Evolutionary conservation across 805 yeast genomes (phyloP).

Genomic region (Clavispora santaluciae): DNA sequence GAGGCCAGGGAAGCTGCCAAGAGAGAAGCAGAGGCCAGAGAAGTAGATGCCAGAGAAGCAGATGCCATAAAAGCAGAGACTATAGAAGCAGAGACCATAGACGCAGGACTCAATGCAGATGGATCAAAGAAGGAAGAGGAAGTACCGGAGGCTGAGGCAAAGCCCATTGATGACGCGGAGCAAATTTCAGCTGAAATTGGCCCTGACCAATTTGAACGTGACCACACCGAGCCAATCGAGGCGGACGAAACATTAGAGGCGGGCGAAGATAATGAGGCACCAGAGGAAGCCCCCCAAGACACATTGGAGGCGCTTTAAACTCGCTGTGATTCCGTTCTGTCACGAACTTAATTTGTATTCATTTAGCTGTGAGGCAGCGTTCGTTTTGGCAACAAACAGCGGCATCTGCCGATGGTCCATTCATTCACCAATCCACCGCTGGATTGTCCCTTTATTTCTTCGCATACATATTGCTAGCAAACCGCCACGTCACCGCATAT

Average conservation of each 20-base stretch:
- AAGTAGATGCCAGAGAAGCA: background rate
- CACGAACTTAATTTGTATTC: no score
- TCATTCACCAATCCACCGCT: no score
- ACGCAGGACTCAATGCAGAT: background rate
- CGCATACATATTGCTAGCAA: no score
- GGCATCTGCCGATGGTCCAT: no score
- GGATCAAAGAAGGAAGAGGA: background rate
- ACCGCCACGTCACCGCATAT: no score
- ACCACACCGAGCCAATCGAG: background rate
- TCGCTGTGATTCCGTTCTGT: no score
- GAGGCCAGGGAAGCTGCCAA: slow-evolving; percentile 3
- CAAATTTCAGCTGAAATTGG: background rate
- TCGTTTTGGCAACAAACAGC: no score
- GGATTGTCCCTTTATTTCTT: no score
- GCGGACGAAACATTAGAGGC: slow-evolving; percentile 2
- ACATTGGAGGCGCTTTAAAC: background rate
- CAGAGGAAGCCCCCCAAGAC: background rate
- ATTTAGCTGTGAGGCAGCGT: no score
- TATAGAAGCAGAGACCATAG: slow-evolving; percentile 1
- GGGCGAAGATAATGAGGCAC: slow-evolving; percentile 4
- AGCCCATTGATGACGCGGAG: background rate
- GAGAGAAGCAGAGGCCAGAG: slow-evolving; percentile 1
- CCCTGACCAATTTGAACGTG: no score
- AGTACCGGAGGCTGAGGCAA: slow-evolving; percentile 8
- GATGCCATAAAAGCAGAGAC: slow-evolving; percentile 2